Percentiles rank a stretch among this genome's conserved stretches.
These are phyloP conservation scores for Noccaea caerulescens DNA, from an alignment of 345 rosid genomes.

Conservation along the genomic window DNA sequence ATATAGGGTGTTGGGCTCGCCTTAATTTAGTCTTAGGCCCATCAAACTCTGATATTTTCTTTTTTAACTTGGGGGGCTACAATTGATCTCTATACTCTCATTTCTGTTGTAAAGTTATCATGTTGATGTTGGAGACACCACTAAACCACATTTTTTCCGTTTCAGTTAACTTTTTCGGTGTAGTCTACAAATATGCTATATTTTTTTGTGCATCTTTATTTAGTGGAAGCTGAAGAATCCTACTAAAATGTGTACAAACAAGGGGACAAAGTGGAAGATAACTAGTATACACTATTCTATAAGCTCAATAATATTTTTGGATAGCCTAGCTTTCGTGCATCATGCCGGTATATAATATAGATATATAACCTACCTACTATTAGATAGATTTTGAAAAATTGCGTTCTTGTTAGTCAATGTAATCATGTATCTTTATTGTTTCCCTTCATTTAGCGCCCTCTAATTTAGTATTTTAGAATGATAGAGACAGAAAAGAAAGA, in stretches of 20 bases:
- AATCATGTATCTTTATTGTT: background rate
- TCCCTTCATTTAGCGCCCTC: background rate
- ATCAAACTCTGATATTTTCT: no score
- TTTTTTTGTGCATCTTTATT: slow-evolving; percentile 3
- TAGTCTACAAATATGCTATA: background rate
- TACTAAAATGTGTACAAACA: slow-evolving; percentile 24
- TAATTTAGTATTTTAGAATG: background rate
- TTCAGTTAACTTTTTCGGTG: background rate
- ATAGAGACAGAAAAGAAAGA: background rate
- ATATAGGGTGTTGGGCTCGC: no score
- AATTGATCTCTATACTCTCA: background rate
- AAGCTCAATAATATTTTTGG: background rate
- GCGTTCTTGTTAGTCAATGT: background rate
- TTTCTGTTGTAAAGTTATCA: background rate
- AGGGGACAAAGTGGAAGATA: slow-evolving; percentile 35
- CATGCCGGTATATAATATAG: slow-evolving; percentile 2
- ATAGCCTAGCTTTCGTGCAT: slow-evolving; percentile 6
- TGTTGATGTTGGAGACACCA: slow-evolving; percentile 37
- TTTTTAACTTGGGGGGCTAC: background rate
- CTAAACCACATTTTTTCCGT: background rate
- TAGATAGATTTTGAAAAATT: background rate
- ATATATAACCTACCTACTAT: slow-evolving; percentile 19
- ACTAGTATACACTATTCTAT: slow-evolving; percentile 7
- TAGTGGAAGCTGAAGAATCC: slow-evolving; percentile 40
- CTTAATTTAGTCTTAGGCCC: background rate